phyloP scores from a whole-genome alignment of 2,329 filamentous ascomycete species.

The Tolypocladium ovalisporum region DNA sequence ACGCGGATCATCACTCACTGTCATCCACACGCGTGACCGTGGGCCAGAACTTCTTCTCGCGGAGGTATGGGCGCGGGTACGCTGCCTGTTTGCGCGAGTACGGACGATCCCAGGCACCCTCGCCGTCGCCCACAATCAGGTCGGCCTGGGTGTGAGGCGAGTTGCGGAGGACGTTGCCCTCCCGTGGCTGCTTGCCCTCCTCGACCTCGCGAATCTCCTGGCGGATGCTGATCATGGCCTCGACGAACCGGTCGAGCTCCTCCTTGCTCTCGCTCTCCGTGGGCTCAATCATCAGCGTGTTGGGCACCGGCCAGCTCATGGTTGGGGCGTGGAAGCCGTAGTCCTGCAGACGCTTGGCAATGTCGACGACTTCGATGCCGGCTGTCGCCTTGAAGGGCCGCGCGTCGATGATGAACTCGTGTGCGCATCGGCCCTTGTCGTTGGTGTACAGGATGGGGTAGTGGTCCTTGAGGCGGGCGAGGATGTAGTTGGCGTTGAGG shows the following conservation, averaged over 20 bases:
- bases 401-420: conserved; percentile 92
- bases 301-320: conserved; percentile 92
- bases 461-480: conserved; percentile 73
- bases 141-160: conserved; percentile 79
- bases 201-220: conserved; percentile 77
- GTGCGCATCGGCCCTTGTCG: conserved; percentile 73
- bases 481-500: conserved; percentile 96
- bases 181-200: conserved; percentile 61
- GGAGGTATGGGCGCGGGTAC: conserved; percentile 71
- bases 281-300: conserved; percentile 96
- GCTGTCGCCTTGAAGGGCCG: conserved; percentile 74
- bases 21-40: conserved; percentile 79
- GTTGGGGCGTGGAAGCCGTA: conserved; percentile 97
- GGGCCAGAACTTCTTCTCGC: conserved; percentile 98
- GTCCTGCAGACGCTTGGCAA: conserved; percentile 92
- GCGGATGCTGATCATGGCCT: conserved; percentile 79
- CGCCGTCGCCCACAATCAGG: conserved; percentile 47
- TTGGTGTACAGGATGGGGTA: conserved; percentile 95
- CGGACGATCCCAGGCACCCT: conserved; percentile 62
- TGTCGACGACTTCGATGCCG: conserved; percentile 83
- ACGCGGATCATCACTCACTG: conserved; percentile 42
- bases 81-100: conserved; percentile 77
- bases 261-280: conserved; percentile 88
- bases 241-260: conserved; percentile 87
- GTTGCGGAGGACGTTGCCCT: conserved; percentile 80